phyloP scores from a whole-genome alignment of 2,329 filamentous ascomycete genomes.

The Xylariaceae sp. region DNA sequence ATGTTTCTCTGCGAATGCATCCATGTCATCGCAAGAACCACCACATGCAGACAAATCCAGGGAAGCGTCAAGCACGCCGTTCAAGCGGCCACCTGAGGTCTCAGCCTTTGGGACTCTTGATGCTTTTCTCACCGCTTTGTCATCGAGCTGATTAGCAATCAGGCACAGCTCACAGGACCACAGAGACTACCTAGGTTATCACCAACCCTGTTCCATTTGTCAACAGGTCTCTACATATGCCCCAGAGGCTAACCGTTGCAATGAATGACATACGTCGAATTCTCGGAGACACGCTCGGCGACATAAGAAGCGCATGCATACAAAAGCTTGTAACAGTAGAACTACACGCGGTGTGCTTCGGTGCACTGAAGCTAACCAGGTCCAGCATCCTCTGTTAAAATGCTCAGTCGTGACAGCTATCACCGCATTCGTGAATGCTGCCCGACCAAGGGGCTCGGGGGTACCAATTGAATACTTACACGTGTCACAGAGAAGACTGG shows the following conservation, averaged over 20 bases:
- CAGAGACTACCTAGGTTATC: neutral
- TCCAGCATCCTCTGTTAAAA: neutral
- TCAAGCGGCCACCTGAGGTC: neutral
- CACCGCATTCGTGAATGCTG: conserved; percentile 9
- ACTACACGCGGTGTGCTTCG: conserved; percentile 3
- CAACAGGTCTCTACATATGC: conserved; percentile 3
- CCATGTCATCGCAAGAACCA: conserved; percentile 6
- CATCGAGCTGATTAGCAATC: neutral
- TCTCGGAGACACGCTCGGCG: conserved; percentile 10
- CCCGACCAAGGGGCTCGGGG: neutral
- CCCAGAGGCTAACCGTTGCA: conserved; percentile 3
- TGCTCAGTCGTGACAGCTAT: conserved; percentile 10
- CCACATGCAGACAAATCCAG: neutral
- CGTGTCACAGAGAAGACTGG: neutral
- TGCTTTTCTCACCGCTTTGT: conserved; percentile 3
- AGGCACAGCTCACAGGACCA: neutral
- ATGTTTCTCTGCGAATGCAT: conserved; percentile 1
- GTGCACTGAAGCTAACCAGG: conserved; percentile 5
- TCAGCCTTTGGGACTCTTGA: neutral
- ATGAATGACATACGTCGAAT: neutral
- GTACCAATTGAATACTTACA: neutral
- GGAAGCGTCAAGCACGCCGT: neutral
- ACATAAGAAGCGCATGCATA: conserved; percentile 3
- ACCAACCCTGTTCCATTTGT: conserved; percentile 1
- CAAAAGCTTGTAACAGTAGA: conserved; percentile 1